Conservation (phyloP, 768 basidiomycete genomes). For the Nidula microcarpa region DNA sequence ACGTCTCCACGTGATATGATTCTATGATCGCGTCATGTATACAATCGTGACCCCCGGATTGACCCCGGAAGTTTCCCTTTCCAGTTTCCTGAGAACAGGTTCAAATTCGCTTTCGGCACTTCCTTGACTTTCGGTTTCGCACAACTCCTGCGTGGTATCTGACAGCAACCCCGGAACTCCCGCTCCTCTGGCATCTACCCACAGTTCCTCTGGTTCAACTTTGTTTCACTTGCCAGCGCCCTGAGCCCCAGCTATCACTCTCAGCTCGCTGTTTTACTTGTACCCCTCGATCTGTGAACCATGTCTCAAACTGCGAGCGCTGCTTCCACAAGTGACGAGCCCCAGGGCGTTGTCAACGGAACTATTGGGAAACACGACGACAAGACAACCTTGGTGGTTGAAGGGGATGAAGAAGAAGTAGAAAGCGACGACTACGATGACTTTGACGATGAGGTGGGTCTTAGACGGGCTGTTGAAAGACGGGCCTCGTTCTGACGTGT, state of each 20-base stretch:
- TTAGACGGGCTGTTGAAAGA: neutral
- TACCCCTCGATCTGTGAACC: neutral
- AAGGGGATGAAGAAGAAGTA: neutral
- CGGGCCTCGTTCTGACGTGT: neutral
- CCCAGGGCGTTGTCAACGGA: constrained; percentile 2
- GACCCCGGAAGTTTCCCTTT: no score
- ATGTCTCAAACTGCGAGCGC: constrained; percentile 1
- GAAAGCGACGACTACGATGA: constrained; percentile 7
- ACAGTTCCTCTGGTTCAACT: neutral
- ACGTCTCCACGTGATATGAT: neutral
- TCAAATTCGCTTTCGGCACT: no score
- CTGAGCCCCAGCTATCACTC: neutral
- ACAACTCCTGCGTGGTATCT: neutral
- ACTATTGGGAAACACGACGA: neutral
- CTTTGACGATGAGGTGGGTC: neutral
- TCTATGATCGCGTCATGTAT: no score
- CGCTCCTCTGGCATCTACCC: neutral
- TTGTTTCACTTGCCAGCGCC: neutral
- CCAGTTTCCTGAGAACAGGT: no score
- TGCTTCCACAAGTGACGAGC: neutral
- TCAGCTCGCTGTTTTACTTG: neutral
- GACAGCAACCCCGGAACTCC: neutral
- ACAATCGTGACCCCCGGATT: no score
- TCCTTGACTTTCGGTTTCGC: neutral
- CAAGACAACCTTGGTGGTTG: neutral